Percentiles rank a stretch among this genome's conserved stretches.
Evolutionary conservation across 2,329 filamentous ascomycete genomes (phyloP).

Genomic region (Knufia petricola): DNA sequence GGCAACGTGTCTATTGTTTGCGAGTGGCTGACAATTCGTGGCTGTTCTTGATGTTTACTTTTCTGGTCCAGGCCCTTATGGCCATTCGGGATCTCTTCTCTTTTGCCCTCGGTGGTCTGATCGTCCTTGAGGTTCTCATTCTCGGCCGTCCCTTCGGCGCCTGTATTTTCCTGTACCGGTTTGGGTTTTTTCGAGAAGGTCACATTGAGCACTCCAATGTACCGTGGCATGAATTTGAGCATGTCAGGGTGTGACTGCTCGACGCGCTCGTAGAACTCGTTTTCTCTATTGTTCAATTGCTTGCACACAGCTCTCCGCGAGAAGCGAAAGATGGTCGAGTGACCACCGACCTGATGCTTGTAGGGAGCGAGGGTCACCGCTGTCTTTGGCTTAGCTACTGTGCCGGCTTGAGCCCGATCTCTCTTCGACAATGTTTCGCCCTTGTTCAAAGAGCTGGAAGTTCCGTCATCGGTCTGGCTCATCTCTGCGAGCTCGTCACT

Average conservation of each 20-base stretch:
- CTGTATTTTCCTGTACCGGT: slow-evolving; percentile 29
- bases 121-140: slow-evolving; percentile 23
- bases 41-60: slow-evolving; percentile 21
- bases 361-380: slow-evolving; percentile 96
- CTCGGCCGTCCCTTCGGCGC: slow-evolving; percentile 29
- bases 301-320: slow-evolving; percentile 94
- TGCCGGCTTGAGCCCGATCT: slow-evolving; percentile 14
- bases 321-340: slow-evolving; percentile 93
- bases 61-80: background rate
- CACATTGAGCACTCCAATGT: slow-evolving; percentile 88
- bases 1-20: slow-evolving; percentile 66
- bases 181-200: slow-evolving; percentile 81
- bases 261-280: slow-evolving; percentile 96
- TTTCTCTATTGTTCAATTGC: slow-evolving; percentile 94
- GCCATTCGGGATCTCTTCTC: slow-evolving; percentile 17
- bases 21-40: slow-evolving; percentile 61
- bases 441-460: slow-evolving; percentile 39
- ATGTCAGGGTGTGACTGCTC: slow-evolving; percentile 85
- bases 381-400: slow-evolving; percentile 52
- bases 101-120: slow-evolving; percentile 14
- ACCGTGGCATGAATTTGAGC: slow-evolving; percentile 78
- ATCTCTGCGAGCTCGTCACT: slow-evolving; percentile 39
- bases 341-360: slow-evolving; percentile 92
- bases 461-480: slow-evolving; percentile 45
- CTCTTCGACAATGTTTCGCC: slow-evolving; percentile 29